Evolutionary conservation across 768 basidiomycete species (phyloP).

Genomic region (Artomyces pyxidatus): DNA sequence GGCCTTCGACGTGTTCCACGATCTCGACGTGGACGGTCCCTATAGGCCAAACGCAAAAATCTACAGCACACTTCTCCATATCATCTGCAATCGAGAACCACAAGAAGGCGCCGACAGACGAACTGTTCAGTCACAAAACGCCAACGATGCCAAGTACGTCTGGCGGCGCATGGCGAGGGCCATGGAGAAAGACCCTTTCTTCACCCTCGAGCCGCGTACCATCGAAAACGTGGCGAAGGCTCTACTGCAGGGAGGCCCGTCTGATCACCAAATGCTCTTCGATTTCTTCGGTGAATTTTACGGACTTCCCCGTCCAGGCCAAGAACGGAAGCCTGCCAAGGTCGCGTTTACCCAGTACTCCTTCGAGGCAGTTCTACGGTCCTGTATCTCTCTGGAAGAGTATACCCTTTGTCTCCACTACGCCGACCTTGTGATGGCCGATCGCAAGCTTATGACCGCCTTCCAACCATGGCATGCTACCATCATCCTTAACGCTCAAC

Average conservation of each 20-base stretch:
- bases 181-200: slow-evolving; percentile 34
- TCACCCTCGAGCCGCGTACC: slow-evolving; percentile 46
- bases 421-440: slow-evolving; percentile 49
- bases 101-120: slow-evolving; percentile 12
- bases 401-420: slow-evolving; percentile 45
- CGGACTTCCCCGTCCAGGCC: slow-evolving; percentile 45
- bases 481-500: slow-evolving; percentile 42
- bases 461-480: slow-evolving; percentile 52
- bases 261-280: slow-evolving; percentile 62
- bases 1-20: slow-evolving; percentile 70
- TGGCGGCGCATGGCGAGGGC: slow-evolving; percentile 61
- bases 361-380: slow-evolving; percentile 44
- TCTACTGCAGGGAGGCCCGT: slow-evolving; percentile 43
- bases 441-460: slow-evolving; percentile 25
- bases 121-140: slow-evolving; percentile 31
- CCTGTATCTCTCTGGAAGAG: slow-evolving; percentile 45
- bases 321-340: slow-evolving; percentile 26
- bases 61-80: slow-evolving; percentile 60
- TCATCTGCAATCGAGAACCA: slow-evolving; percentile 27
- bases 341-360: slow-evolving; percentile 39
- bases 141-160: slow-evolving; percentile 61
- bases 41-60: slow-evolving; percentile 52
- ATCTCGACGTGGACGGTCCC: slow-evolving; percentile 54
- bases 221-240: slow-evolving; percentile 46
- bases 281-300: slow-evolving; percentile 54